These are phyloP conservation scores for Didymella exigua DNA, from an alignment of 2,329 filamentous ascomycete genomes.

Conservation along the genomic window DNA sequence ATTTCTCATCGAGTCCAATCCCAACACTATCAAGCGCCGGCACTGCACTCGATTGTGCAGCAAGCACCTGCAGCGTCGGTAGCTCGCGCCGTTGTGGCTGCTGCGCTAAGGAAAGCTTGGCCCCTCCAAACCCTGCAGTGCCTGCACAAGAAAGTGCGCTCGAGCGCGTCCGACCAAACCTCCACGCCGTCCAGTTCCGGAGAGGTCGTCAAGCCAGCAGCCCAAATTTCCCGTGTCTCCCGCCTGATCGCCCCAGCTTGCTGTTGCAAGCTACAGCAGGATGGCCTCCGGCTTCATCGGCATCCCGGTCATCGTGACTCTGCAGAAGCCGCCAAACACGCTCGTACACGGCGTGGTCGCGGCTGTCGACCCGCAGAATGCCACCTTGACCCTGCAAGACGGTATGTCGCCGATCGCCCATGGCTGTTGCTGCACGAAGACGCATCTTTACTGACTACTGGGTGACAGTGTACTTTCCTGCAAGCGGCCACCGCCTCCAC, in stretches of 20 bases:
- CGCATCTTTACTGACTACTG: neutral
- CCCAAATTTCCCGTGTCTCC: neutral
- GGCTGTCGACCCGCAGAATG: conserved; percentile 68
- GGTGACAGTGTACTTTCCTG: conserved; percentile 57
- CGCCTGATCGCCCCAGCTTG: neutral
- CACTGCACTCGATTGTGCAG: neutral
- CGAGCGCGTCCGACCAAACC: conserved; percentile 7
- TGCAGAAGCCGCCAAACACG: conserved; percentile 68
- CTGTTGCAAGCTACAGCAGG: conserved; percentile 5
- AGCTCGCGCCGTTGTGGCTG: conserved; percentile 13
- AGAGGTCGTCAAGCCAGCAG: conserved; percentile 10
- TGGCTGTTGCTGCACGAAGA: neutral
- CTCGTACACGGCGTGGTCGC: conserved; percentile 73
- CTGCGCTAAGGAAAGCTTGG: conserved; percentile 10
- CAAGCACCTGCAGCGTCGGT: neutral
- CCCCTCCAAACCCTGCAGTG: conserved; percentile 2
- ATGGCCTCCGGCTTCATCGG: conserved; percentile 76
- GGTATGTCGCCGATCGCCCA: conserved; percentile 55
- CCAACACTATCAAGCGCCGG: neutral
- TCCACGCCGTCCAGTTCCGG: conserved; percentile 15
- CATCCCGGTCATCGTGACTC: conserved; percentile 74
- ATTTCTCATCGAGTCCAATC: neutral
- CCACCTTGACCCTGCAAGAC: conserved; percentile 70
- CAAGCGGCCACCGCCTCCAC: conserved; percentile 58
- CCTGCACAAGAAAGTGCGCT: conserved; percentile 12